phyloP scores from a whole-genome alignment of 768 basidiomycete genomes.

The Boletus rubescentipes region DNA sequence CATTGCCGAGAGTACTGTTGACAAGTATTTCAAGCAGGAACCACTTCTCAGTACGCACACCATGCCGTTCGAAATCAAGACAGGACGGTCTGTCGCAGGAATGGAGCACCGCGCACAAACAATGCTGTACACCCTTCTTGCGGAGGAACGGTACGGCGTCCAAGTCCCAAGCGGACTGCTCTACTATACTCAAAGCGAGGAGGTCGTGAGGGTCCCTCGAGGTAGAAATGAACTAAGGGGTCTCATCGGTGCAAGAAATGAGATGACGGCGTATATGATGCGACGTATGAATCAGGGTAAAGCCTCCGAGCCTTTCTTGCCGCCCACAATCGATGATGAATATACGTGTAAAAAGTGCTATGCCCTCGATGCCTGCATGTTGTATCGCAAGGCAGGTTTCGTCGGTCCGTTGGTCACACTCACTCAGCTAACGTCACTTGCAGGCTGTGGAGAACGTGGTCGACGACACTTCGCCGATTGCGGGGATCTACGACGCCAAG shows the following conservation, averaged over 20 bases:
- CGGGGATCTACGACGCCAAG: conserved; percentile 71
- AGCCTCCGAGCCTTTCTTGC: conserved; percentile 62
- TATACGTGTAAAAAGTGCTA: conserved; percentile 80
- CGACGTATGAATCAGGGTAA: conserved; percentile 38
- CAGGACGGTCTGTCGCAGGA: conserved; percentile 70
- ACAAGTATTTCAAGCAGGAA: conserved; percentile 17
- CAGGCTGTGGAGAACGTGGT: conserved; percentile 70
- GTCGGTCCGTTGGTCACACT: background rate
- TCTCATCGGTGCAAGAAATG: conserved; percentile 79
- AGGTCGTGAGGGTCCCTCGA: conserved; percentile 80
- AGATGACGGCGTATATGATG: conserved; percentile 77
- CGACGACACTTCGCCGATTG: conserved; percentile 53
- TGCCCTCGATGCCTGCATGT: conserved; percentile 83
- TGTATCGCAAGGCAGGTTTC: conserved; percentile 76
- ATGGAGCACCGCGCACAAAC: conserved; percentile 98
- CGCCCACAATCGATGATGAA: conserved; percentile 82
- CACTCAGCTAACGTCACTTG: conserved; percentile 4
- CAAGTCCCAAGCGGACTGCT: conserved; percentile 81
- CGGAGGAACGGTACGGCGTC: conserved; percentile 86
- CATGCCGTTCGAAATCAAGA: conserved; percentile 95
- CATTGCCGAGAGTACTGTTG: conserved; percentile 47
- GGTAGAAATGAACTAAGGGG: conserved; percentile 81
- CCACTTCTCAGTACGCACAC: conserved; percentile 25
- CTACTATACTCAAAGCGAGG: conserved; percentile 92
- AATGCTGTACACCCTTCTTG: conserved; percentile 91